Evolutionary conservation across 306 rosid genomes (phyloP).

Genomic region (Rosa persica): DNA sequence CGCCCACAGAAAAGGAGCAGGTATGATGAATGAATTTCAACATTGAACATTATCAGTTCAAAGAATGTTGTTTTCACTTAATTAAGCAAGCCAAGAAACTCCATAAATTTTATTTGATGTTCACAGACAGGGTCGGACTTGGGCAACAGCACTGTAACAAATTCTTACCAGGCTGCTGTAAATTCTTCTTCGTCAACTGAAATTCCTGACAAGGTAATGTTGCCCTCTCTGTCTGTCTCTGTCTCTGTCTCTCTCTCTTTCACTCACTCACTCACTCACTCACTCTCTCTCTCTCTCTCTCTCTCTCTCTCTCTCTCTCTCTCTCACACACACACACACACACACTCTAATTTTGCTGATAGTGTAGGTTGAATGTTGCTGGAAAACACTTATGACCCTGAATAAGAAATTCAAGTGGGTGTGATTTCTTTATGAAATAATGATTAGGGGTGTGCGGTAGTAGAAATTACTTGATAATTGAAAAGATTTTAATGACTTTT

Average conservation of each 20-base stretch:
- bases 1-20: conserved; percentile 42
- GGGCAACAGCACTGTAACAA: conserved; percentile 31
- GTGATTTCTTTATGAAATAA: neutral
- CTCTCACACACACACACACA: no score
- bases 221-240: neutral
- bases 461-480: neutral
- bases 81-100: conserved; percentile 1
- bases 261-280: no score
- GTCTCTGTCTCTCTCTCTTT: neutral
- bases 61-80: conserved; percentile 10
- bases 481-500: neutral
- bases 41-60: neutral
- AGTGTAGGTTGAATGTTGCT: neutral
- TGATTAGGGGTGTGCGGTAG: neutral
- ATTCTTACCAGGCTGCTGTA: conserved; percentile 33
- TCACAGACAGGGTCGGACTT: conserved; percentile 37
- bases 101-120: conserved; percentile 21
- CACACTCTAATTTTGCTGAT: neutral
- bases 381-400: neutral
- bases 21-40: conserved; percentile 42
- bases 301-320: no score
- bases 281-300: neutral
- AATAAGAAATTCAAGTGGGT: neutral
- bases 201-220: conserved; percentile 37
- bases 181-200: conserved; percentile 33